Percentiles rank a stretch among this genome's conserved stretches.
These are phyloP conservation scores for Alternaria longipes DNA, from an alignment of 2,329 filamentous ascomycete species.

Conservation along the genomic window DNA sequence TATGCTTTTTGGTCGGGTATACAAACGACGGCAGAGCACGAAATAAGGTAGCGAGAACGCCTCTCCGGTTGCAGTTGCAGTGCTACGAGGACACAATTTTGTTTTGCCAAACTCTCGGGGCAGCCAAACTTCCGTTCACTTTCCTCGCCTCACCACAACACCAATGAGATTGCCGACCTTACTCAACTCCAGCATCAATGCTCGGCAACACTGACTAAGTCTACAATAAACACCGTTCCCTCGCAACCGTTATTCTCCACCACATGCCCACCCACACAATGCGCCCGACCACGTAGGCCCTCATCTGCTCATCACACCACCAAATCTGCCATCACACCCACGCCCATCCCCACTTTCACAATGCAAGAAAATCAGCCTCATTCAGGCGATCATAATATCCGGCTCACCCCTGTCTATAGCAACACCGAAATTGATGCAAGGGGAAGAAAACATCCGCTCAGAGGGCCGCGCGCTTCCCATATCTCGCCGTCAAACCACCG, in stretches of 20 bases:
- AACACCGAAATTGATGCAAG: not conserved
- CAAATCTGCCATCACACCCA: not conserved
- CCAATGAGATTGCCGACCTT: not conserved
- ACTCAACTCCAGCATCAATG: not conserved
- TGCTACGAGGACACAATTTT: not conserved
- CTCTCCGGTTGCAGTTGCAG: not conserved
- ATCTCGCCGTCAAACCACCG: conserved; percentile 1
- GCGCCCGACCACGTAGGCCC: not conserved
- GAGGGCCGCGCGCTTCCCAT: not conserved
- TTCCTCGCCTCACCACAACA: not conserved
- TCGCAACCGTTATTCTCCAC: conserved; percentile 1
- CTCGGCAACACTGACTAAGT: conserved; percentile 5
- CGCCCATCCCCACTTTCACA: not conserved
- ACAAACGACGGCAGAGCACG: not conserved
- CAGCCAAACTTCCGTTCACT: not conserved
- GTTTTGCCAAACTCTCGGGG: not conserved
- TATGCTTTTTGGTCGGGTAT: not conserved
- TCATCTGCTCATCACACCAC: not conserved
- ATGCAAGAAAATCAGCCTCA: not conserved
- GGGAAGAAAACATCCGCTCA: not conserved
- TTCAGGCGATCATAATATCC: conserved; percentile 4
- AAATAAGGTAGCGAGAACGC: not conserved
- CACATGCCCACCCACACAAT: not conserved
- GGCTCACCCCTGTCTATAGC: not conserved
- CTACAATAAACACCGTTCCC: not conserved